These are phyloP conservation scores for Zygoascus sp. DNA, from an alignment of 1,139 yeast genomes.

Conservation along the genomic window DNA sequence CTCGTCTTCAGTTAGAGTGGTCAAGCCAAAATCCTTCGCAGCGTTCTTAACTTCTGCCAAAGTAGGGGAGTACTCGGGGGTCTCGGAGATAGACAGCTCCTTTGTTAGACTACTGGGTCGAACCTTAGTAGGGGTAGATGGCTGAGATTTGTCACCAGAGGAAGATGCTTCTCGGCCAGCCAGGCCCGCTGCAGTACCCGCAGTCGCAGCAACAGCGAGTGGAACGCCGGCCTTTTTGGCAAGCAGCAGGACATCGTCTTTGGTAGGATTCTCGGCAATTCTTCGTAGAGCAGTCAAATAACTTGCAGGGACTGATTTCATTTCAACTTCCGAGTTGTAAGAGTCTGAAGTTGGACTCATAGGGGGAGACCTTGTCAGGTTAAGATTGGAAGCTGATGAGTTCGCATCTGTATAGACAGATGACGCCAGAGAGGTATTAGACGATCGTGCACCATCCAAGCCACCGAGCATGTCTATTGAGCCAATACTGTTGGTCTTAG, in stretches of 20 bases:
- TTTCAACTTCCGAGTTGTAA: conserved; percentile 22
- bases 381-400: conserved; percentile 8
- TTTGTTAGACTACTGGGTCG: background rate
- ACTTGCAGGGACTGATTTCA: conserved; percentile 34
- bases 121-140: background rate
- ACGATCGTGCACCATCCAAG: conserved; percentile 2
- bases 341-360: conserved; percentile 12
- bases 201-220: conserved; percentile 15
- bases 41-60: conserved; percentile 21
- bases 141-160: background rate
- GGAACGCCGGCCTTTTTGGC: conserved; percentile 30
- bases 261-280: conserved; percentile 34
- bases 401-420: conserved; percentile 10
- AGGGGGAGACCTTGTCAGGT: conserved; percentile 11
- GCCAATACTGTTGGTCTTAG: conserved; percentile 20
- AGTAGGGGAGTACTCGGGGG: conserved; percentile 19
- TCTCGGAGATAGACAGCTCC: background rate
- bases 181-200: background rate
- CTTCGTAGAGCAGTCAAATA: conserved; percentile 33
- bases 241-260: conserved; percentile 30
- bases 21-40: conserved; percentile 23
- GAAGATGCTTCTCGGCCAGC: background rate
- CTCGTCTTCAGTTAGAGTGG: conserved; percentile 17
- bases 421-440: background rate
- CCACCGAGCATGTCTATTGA: conserved; percentile 15